A percentile compares a stretch with the other conserved stretches of the same genome.
Conservation (phyloP, 2,329 filamentous ascomycete species). For the Xylariaceae sp. region DNA sequence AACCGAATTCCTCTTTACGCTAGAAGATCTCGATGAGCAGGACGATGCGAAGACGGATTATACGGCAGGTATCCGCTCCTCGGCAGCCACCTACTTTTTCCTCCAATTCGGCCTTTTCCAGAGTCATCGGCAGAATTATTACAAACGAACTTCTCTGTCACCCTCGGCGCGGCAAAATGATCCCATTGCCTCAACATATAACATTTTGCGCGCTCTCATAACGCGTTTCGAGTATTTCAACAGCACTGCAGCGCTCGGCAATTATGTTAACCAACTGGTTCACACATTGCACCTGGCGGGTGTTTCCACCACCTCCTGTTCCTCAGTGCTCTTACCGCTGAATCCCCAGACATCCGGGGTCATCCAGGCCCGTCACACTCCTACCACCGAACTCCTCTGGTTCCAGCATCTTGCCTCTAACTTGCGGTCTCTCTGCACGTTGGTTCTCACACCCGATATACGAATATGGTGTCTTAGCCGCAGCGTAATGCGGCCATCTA, state of each 20-base stretch:
- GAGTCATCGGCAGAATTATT: constrained; percentile 70
- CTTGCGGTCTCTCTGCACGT: constrained; percentile 38
- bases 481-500: constrained; percentile 15
- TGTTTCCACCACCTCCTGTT: constrained; percentile 38
- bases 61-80: constrained; percentile 49
- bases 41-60: constrained; percentile 31
- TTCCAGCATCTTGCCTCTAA: constrained; percentile 40
- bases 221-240: constrained; percentile 42
- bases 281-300: constrained; percentile 43
- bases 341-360: constrained; percentile 22
- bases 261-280: constrained; percentile 41
- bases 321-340: constrained; percentile 36
- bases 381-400: constrained; percentile 40
- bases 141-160: constrained; percentile 57
- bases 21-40: constrained; percentile 55
- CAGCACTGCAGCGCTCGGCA: constrained; percentile 36
- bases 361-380: constrained; percentile 31
- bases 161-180: constrained; percentile 35
- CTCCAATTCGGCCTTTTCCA: constrained; percentile 73
- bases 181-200: constrained; percentile 39
- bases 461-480: constrained; percentile 21
- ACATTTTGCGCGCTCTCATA: constrained; percentile 48
- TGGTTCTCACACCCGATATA: constrained; percentile 41
- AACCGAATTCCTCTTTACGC: constrained; percentile 59
- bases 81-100: constrained; percentile 56